phyloP scores from a whole-genome alignment of 2,329 filamentous ascomycete genomes.

The Drechslera avenae region DNA sequence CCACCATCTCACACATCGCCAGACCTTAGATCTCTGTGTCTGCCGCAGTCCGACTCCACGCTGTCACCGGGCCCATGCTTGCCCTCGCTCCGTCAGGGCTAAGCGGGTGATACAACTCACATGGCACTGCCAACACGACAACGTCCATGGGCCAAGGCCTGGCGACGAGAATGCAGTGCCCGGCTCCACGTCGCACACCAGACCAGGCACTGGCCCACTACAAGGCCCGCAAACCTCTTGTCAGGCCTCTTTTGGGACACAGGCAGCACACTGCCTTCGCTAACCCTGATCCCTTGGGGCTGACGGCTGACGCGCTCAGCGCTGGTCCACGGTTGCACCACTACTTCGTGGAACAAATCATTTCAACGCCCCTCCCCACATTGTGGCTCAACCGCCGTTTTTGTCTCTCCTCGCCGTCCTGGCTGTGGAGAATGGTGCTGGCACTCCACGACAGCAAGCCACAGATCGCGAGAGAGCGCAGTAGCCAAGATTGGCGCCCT shows the following conservation, averaged over 20 bases:
- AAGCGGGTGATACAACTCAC: constrained; percentile 24
- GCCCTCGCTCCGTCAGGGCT: constrained; percentile 13
- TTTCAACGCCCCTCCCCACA: constrained; percentile 18
- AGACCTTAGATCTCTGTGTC: constrained; percentile 22
- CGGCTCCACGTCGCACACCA: constrained; percentile 10
- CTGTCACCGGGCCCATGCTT: constrained; percentile 14
- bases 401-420: constrained; percentile 24
- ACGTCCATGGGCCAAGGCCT: constrained; percentile 20
- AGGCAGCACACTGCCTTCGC: constrained; percentile 22
- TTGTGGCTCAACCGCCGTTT: constrained; percentile 22
- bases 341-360: constrained; percentile 30
- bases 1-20: constrained; percentile 12
- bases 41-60: constrained; percentile 14
- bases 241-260: constrained; percentile 24
- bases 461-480: constrained; percentile 4
- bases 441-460: constrained; percentile 31
- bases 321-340: constrained; percentile 23
- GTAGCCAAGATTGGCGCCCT: neutral
- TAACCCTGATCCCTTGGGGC: constrained; percentile 7
- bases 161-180: constrained; percentile 22
- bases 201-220: constrained; percentile 6
- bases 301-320: constrained; percentile 13
- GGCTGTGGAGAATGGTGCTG: constrained; percentile 19
- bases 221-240: constrained; percentile 14
- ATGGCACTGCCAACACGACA: constrained; percentile 36